These are phyloP conservation scores for Eruca vesicaria DNA, from an alignment of 441 rosid species.

Conservation along the genomic window DNA sequence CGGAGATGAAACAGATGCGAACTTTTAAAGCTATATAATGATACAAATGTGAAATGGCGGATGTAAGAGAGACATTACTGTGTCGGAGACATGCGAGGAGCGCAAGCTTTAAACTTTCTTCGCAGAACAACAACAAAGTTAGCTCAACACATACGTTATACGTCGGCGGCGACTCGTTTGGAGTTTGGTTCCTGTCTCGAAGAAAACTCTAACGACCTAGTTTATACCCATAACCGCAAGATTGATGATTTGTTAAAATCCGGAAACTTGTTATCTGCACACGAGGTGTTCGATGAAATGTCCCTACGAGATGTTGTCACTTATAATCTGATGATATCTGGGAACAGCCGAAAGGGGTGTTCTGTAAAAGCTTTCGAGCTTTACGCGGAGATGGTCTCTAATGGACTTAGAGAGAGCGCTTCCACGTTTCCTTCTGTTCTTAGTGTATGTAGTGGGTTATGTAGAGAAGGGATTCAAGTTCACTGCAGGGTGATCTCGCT, in stretches of 20 bases:
- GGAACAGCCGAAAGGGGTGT: slow-evolving; percentile 43
- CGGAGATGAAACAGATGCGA: background rate
- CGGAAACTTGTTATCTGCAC: slow-evolving; percentile 45
- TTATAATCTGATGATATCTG: slow-evolving; percentile 60
- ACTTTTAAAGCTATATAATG: background rate
- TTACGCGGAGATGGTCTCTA: slow-evolving; percentile 54
- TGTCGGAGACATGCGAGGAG: slow-evolving; percentile 37
- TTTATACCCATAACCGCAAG: slow-evolving; percentile 45
- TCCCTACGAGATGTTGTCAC: slow-evolving; percentile 54
- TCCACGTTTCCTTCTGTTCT: slow-evolving; percentile 65
- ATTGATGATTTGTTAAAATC: slow-evolving; percentile 44
- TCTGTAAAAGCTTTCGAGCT: slow-evolving; percentile 39
- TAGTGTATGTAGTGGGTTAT: slow-evolving; percentile 52
- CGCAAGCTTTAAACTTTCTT: slow-evolving; percentile 29
- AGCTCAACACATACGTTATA: slow-evolving; percentile 17
- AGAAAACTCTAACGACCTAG: slow-evolving; percentile 25
- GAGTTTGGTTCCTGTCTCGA: slow-evolving; percentile 40
- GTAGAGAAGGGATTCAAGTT: slow-evolving; percentile 58
- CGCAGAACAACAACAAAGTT: slow-evolving; percentile 39
- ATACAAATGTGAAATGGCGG: background rate
- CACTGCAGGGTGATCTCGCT: slow-evolving; percentile 66
- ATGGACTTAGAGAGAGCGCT: slow-evolving; percentile 56
- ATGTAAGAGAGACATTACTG: background rate
- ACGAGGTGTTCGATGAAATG: slow-evolving; percentile 57
- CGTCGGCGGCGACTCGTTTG: slow-evolving; percentile 10